phyloP scores from a whole-genome alignment of 1,284 basidiomycete genomes.

The Apiotrichum porosum region DNA sequence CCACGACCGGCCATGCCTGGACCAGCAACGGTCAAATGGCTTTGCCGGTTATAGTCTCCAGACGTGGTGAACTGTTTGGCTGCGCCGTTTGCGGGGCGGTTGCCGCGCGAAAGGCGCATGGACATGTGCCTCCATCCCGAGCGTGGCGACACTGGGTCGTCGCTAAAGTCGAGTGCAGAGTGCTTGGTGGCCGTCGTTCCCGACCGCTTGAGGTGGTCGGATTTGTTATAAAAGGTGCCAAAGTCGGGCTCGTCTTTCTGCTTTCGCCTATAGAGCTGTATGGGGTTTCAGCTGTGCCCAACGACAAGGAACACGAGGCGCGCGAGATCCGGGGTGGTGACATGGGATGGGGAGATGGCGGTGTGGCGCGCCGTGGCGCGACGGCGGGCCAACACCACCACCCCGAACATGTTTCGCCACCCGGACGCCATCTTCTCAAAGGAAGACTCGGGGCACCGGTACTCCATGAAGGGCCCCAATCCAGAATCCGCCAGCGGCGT shows the following conservation, averaged over 20 bases:
- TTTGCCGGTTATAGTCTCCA: neutral
- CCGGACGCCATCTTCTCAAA: too few relatives aligned
- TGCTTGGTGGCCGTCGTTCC: conserved; percentile 12
- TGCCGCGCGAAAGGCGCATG: neutral
- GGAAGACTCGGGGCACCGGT: too few relatives aligned
- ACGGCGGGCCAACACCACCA: too few relatives aligned
- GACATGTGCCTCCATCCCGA: neutral
- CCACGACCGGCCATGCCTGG: neutral
- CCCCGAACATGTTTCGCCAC: too few relatives aligned
- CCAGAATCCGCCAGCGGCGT: too few relatives aligned
- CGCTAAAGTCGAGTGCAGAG: conserved; percentile 15
- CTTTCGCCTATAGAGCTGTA: conserved; percentile 1
- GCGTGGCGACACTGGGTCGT: conserved; percentile 5
- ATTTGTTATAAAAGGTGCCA: too few relatives aligned
- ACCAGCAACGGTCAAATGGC: neutral
- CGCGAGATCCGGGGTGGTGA: too few relatives aligned
- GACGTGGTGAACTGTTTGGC: too few relatives aligned
- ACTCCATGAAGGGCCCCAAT: too few relatives aligned
- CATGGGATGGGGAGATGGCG: too few relatives aligned
- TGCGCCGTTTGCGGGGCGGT: neutral
- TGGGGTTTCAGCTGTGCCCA: neutral
- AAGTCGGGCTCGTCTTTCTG: too few relatives aligned
- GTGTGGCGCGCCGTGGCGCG: too few relatives aligned
- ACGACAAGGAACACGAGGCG: neutral
- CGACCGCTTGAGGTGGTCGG: conserved; percentile 7